Evolutionary conservation across 176 grass and related monocot species (phyloP).

Genomic region (Bromus sterilis): DNA sequence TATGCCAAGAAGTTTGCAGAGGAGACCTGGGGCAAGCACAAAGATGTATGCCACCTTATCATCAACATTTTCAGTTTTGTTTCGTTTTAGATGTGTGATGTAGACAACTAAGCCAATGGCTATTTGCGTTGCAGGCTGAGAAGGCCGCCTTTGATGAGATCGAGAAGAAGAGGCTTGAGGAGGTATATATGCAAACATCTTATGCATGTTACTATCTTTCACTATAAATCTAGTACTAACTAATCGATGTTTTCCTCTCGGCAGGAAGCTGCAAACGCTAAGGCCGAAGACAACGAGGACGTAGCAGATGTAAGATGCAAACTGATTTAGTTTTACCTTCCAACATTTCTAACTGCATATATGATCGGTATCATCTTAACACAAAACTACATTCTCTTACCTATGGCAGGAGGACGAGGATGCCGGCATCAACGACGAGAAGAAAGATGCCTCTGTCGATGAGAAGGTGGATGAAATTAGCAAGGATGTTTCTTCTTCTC

Average conservation of each 20-base stretch:
- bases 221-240: not conserved
- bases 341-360: not conserved
- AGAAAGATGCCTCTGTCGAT: not conserved
- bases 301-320: slow-evolving; percentile 18
- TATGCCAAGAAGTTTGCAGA: slow-evolving; percentile 60
- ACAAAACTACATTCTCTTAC: not conserved
- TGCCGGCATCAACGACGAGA: not conserved
- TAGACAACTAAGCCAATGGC: not conserved
- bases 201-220: not conserved
- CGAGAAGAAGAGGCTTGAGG: slow-evolving; percentile 65
- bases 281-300: not conserved
- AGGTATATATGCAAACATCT: slow-evolving; percentile 25
- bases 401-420: slow-evolving; percentile 29
- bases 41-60: slow-evolving; percentile 29
- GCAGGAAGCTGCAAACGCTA: slow-evolving; percentile 28
- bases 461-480: slow-evolving; percentile 15
- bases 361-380: not conserved
- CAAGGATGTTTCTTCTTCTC: slow-evolving; percentile 9
- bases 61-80: not conserved
- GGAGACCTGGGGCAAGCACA: slow-evolving; percentile 65
- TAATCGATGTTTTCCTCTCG: not conserved
- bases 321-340: not conserved
- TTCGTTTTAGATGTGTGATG: not conserved
- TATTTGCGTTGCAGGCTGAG: slow-evolving; percentile 44
- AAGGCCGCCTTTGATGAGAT: slow-evolving; percentile 72